Conservation (phyloP, 306 rosid species). For the Senna tora region DNA sequence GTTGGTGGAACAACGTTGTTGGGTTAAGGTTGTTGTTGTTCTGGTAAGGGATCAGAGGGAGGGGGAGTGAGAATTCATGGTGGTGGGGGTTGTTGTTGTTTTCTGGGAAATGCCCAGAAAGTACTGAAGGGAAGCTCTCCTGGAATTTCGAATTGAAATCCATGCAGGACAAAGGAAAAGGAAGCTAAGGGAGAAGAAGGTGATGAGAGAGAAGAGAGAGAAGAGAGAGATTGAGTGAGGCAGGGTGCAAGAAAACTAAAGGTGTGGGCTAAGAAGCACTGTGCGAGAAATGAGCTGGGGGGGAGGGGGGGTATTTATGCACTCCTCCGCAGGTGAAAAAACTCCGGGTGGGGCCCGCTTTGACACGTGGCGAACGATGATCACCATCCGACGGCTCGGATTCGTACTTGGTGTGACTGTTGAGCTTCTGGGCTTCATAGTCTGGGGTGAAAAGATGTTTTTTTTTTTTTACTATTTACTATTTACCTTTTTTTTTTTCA, state of each 20-base stretch:
- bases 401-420: conserved; percentile 48
- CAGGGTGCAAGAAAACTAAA: no score
- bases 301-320: conserved; percentile 28
- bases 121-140: conserved; percentile 24
- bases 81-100: no score
- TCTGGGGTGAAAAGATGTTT: not conserved
- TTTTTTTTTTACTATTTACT: not conserved
- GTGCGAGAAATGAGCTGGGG: not conserved
- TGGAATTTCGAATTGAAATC: conserved; percentile 39
- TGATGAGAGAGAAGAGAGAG: not conserved
- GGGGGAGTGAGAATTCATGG: no score
- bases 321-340: no score
- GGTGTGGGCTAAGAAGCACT: conserved; percentile 4
- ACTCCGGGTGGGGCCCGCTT: conserved; percentile 21
- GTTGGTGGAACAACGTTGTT: not conserved
- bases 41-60: no score
- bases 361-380: conserved; percentile 16
- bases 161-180: conserved; percentile 36
- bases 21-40: no score
- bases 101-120: conserved; percentile 32
- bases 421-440: conserved; percentile 39
- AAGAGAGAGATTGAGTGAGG: not conserved
- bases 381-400: conserved; percentile 47
- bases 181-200: conserved; percentile 10
- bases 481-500: not conserved